Evolutionary conservation across 768 basidiomycete genomes (phyloP).

Genomic region (Lactarius hatsudake): DNA sequence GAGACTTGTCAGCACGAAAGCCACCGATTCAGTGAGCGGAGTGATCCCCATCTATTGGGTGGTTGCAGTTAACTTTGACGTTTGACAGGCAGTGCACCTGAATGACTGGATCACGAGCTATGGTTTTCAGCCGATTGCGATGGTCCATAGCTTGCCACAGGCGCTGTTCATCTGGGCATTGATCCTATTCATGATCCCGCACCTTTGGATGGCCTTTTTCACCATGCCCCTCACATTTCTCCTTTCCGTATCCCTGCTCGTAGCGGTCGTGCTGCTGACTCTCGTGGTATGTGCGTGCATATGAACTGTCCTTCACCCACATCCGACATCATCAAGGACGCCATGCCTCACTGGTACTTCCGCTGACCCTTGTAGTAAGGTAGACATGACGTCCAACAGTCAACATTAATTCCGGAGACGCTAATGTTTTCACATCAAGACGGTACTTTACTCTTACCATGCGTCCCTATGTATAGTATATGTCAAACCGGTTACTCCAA

Average conservation of each 20-base stretch:
- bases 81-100: background rate
- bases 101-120: background rate
- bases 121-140: conserved; percentile 10
- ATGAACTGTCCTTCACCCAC: background rate
- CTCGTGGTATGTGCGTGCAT: background rate
- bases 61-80: background rate
- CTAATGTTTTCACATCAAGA: background rate
- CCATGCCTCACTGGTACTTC: background rate
- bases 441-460: background rate
- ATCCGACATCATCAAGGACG: background rate
- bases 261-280: background rate
- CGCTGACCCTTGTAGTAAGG: background rate
- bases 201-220: conserved; percentile 6
- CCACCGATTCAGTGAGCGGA: background rate
- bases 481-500: background rate
- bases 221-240: background rate
- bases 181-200: conserved; percentile 5
- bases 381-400: background rate
- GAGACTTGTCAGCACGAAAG: background rate
- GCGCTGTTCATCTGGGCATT: conserved; percentile 10
- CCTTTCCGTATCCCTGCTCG: background rate
- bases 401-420: background rate
- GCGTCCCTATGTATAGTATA: background rate
- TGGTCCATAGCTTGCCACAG: conserved; percentile 14
- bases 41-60: background rate